Conservation (phyloP, 2,329 filamentous ascomycete genomes). For the Paecilomyces formosus region DNA sequence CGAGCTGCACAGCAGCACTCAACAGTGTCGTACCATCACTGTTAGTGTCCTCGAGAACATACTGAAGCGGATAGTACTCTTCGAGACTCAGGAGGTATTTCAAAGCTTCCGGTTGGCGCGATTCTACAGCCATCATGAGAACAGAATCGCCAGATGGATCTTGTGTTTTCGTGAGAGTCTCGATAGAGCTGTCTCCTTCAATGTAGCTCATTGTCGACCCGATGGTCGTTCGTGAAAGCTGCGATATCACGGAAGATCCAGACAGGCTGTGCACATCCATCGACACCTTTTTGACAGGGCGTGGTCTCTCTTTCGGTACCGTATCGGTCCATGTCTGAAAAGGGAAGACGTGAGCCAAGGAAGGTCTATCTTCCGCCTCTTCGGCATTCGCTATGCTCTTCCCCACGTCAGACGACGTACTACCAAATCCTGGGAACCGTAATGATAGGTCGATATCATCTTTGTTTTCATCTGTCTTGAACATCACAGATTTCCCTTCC, state of each 20-base stretch:
- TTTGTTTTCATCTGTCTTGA: constrained; percentile 29
- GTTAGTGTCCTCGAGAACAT: constrained; percentile 75
- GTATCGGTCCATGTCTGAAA: constrained; percentile 61
- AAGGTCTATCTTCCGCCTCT: constrained; percentile 19
- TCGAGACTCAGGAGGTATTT: constrained; percentile 70
- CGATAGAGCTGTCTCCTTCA: constrained; percentile 80
- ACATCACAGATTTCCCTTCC: constrained; percentile 19
- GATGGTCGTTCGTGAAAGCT: constrained; percentile 68
- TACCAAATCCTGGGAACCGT: constrained; percentile 14
- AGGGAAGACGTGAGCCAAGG: constrained; percentile 79
- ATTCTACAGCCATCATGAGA: constrained; percentile 76
- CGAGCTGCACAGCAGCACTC: constrained; percentile 83
- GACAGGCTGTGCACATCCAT: constrained; percentile 88
- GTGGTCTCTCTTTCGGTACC: constrained; percentile 35
- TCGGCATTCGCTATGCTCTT: constrained; percentile 10
- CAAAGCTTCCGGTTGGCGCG: constrained; percentile 63
- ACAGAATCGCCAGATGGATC: constrained; percentile 71
- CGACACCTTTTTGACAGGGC: constrained; percentile 68
- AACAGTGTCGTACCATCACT: constrained; percentile 84
- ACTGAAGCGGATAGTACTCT: constrained; percentile 64
- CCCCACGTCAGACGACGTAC: constrained; percentile 10
- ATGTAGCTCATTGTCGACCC: constrained; percentile 65
- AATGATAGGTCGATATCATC: constrained; percentile 14
- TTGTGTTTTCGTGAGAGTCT: constrained; percentile 51
- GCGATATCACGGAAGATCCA: constrained; percentile 75